Conservation (phyloP, 108 stramenopile species). For the Chaetoceros muelleri region DNA sequence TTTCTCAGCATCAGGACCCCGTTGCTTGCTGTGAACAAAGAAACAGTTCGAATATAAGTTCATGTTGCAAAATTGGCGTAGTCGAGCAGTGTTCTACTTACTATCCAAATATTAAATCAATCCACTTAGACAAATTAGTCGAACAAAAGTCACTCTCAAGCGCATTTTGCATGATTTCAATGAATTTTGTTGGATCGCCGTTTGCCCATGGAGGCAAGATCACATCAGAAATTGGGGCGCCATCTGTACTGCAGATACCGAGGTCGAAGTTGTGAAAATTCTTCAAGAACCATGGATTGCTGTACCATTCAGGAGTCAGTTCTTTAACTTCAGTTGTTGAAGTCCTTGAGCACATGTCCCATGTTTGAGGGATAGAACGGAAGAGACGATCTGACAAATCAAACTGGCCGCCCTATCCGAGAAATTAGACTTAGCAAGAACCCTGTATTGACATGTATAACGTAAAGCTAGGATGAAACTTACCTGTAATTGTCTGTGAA, state of each 20-base stretch:
- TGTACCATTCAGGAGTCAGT: constrained; percentile 55
- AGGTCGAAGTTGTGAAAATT: constrained; percentile 30
- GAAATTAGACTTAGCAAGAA: not conserved
- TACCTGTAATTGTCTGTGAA: constrained; percentile 29
- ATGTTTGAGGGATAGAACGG: constrained; percentile 27
- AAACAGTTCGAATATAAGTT: too few species aligned
- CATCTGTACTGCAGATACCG: constrained; percentile 31
- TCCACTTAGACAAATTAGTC: constrained; percentile 43
- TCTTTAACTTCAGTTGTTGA: constrained; percentile 31
- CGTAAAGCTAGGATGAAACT: constrained; percentile 1
- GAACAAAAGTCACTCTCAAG: constrained; percentile 57
- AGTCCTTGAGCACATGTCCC: constrained; percentile 11
- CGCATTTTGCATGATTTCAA: constrained; percentile 46
- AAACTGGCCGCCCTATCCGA: constrained; percentile 36
- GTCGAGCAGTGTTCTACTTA: not conserved
- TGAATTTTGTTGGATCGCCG: constrained; percentile 28
- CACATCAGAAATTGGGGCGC: constrained; percentile 36
- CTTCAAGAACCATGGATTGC: constrained; percentile 30
- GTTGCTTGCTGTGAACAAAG: constrained; percentile 31
- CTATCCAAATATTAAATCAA: constrained; percentile 62
- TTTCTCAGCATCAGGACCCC: constrained; percentile 31
- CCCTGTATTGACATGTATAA: not conserved
- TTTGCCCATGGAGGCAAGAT: constrained; percentile 56
- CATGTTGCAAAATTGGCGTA: too few species aligned
- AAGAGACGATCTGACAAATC: constrained; percentile 64